phyloP scores from a whole-genome alignment of 2,329 filamentous ascomycete species.

The Stagonosporopsis vannaccii region DNA sequence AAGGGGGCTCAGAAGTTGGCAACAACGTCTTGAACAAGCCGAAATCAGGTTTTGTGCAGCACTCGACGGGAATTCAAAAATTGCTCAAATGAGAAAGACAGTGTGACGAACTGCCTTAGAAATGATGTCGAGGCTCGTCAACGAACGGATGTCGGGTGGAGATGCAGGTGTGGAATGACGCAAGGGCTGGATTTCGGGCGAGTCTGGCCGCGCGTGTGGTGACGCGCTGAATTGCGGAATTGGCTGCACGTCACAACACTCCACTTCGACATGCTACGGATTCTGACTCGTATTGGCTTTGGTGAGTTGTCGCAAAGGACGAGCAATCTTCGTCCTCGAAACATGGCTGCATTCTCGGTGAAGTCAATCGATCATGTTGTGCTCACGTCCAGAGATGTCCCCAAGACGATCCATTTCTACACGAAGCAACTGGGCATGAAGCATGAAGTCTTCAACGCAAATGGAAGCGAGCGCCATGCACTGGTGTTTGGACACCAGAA shows the following conservation, averaged over 20 bases:
- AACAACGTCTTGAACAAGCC: not conserved
- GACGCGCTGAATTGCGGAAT: not conserved
- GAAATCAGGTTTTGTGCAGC: conserved; percentile 18
- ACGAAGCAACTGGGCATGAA: conserved; percentile 17
- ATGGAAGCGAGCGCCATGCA: conserved; percentile 16
- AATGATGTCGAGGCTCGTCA: conserved; percentile 3
- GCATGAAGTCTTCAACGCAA: conserved; percentile 15
- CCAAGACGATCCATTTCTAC: conserved; percentile 20
- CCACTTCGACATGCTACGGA: not conserved
- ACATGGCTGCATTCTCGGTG: conserved; percentile 8
- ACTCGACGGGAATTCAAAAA: conserved; percentile 3
- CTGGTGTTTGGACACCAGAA: conserved; percentile 22
- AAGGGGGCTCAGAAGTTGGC: conserved; percentile 10
- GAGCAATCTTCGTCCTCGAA: not conserved
- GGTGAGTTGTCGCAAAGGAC: not conserved
- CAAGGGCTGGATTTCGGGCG: not conserved
- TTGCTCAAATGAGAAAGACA: conserved; percentile 10
- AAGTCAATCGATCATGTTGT: conserved; percentile 23
- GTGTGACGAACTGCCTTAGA: not conserved
- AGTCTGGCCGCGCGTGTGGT: conserved; percentile 1
- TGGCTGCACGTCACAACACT: not conserved
- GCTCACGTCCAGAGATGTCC: conserved; percentile 11
- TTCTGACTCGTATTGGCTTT: not conserved
- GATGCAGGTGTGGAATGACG: conserved; percentile 6
- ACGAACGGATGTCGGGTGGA: not conserved